A percentile compares a stretch with the other conserved stretches of the same genome.
These are phyloP conservation scores for Coprinopsis cinerea DNA, from an alignment of 768 basidiomycete genomes.

Conservation along the genomic window DNA sequence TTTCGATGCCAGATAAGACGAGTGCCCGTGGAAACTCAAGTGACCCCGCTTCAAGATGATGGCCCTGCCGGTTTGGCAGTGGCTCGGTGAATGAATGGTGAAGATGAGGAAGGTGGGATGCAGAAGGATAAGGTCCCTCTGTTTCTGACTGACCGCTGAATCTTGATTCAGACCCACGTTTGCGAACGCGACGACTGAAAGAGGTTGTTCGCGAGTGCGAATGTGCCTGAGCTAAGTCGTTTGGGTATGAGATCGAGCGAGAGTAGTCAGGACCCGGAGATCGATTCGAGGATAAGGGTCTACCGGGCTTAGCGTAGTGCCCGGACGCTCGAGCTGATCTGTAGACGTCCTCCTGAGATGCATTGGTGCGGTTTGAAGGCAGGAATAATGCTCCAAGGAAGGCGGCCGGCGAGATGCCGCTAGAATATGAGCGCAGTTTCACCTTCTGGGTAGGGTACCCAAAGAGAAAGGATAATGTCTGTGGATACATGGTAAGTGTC, in stretches of 20 bases:
- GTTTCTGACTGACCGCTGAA: neutral
- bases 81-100: slow-evolving; percentile 32
- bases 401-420: neutral
- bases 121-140: slow-evolving; percentile 9
- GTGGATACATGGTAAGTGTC: slow-evolving; percentile 12
- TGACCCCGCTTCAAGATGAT: neutral
- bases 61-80: slow-evolving; percentile 12
- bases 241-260: slow-evolving; percentile 32
- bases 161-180: no score
- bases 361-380: slow-evolving; percentile 14
- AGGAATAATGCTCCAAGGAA: slow-evolving; percentile 27
- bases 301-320: neutral
- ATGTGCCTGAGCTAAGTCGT: slow-evolving; percentile 20
- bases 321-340: neutral
- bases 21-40: slow-evolving; percentile 50
- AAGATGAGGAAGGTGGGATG: slow-evolving; percentile 12
- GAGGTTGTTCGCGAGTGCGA: neutral
- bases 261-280: slow-evolving; percentile 15
- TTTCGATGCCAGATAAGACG: slow-evolving; percentile 68
- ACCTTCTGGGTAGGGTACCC: slow-evolving; percentile 52
- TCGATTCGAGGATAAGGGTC: neutral
- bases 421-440: slow-evolving; percentile 32
- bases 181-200: no score
- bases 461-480: slow-evolving; percentile 60
- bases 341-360: slow-evolving; percentile 17